Conservation (phyloP, 257 asterid species). For the Osmanthus fragrans region DNA sequence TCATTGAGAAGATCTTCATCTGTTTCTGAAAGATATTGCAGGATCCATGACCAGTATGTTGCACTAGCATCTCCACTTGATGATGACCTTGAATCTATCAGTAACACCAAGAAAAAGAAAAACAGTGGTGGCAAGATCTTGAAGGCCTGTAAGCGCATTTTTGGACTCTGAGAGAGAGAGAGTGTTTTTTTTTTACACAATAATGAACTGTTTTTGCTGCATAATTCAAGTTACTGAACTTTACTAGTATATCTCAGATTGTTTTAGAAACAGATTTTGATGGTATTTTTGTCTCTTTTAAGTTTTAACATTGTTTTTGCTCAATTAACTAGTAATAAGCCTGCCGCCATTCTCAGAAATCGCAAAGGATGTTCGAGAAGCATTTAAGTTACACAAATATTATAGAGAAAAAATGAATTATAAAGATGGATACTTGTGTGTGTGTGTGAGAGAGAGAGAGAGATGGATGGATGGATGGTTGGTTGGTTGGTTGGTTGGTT, state of each 20-base stretch:
- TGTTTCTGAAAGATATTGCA: conserved; percentile 46
- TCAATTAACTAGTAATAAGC: neutral
- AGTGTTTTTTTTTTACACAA: neutral
- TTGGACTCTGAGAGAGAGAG: conserved; percentile 26
- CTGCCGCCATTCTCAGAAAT: no score
- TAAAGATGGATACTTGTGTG: no score
- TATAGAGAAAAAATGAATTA: no score
- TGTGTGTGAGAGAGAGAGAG: no score
- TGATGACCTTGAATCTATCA: conserved; percentile 23
- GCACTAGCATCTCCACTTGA: conserved; percentile 25
- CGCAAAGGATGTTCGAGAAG: no score
- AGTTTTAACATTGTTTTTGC: neutral
- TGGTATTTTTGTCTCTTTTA: neutral
- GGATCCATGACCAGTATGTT: conserved; percentile 48
- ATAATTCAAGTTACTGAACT: neutral
- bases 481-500: no score
- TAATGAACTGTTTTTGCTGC: neutral
- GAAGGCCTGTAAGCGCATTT: conserved; percentile 50
- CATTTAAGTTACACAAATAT: no score
- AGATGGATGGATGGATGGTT: no score
- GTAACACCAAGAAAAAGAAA: conserved; percentile 22
- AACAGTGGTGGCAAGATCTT: conserved; percentile 37
- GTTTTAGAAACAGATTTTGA: neutral
- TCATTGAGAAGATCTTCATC: conserved; percentile 51
- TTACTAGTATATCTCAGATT: neutral